These are phyloP conservation scores for Tagetes erecta DNA, from an alignment of 129 eudicot genomes.

Conservation along the genomic window DNA sequence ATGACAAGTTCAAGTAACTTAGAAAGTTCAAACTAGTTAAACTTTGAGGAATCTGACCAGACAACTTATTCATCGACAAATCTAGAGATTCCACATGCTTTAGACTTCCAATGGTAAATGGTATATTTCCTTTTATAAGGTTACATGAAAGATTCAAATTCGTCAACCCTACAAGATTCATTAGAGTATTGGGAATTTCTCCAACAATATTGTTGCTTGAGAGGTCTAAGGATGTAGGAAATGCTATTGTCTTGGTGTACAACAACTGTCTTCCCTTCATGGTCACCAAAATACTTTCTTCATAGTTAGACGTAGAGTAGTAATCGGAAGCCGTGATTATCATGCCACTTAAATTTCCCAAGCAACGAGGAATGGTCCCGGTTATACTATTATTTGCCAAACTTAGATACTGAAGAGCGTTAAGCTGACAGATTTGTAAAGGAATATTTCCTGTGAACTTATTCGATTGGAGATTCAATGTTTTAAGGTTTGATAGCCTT, in stretches of 20 bases:
- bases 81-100: neutral
- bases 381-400: neutral
- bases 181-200: neutral
- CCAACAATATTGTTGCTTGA: neutral
- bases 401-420: neutral
- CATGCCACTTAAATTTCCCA: neutral
- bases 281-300: neutral
- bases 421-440: neutral
- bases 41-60: neutral
- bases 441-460: neutral
- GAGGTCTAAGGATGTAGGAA: neutral
- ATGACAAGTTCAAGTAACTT: neutral
- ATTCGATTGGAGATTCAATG: neutral
- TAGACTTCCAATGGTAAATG: neutral
- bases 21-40: neutral
- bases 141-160: neutral
- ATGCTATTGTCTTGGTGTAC: neutral
- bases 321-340: no score
- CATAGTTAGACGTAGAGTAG: no score
- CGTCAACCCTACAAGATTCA: neutral
- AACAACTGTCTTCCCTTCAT: neutral
- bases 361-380: neutral
- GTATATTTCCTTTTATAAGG: neutral
- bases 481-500: neutral
- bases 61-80: neutral